Evolutionary conservation across 306 rosid genomes (phyloP), one percentile per base, ranked within the genome.

Genomic region (Quercus alba): DNA sequence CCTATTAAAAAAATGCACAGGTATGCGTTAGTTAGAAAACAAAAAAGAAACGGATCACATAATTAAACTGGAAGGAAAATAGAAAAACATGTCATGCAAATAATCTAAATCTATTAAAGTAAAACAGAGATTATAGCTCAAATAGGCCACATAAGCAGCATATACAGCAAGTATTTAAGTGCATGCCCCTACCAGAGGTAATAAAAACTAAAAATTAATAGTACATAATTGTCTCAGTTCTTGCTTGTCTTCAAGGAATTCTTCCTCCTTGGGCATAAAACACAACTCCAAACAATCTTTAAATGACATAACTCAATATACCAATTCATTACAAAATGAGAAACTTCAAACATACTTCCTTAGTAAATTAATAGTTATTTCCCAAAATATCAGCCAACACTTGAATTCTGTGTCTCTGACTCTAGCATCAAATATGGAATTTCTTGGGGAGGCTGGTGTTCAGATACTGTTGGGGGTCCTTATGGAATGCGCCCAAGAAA

Each of bases 1-100:
- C 99, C 99, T 96, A 62, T 75, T 61, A 67, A 61, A 66, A 75
- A 62, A 33, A 56, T n/a, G 31, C 77, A 33, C 64, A 73, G 51
- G 56, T 59, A 52, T 10, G 62, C 69, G 64, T 74, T 44, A 38
- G 21, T 17, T 23, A 74, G 61, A 56, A 41, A 21, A 25, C 14
- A 56, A 62, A 44, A 33, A 21, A 69, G 3, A 59, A 61, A 73
- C 61, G 5, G 35, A 62, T 6, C 17, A 13, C 23, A 68, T 62
- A 59, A 54, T 72, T 76, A 18, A 59, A 9, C 54, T 54, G 46
- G 46, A 70, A 63, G 33, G 81, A 66, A 28, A 14, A 57, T 10
- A 57, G 23, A 57, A 38, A 38, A 38, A 38, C 46, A 38, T 38
- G 46, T 38, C 46, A 38, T 38, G 63, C 63, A 57, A 57, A 20